Conservation (phyloP, 2,329 filamentous ascomycete species). For the Parasarocladium wereldwijsianum region DNA sequence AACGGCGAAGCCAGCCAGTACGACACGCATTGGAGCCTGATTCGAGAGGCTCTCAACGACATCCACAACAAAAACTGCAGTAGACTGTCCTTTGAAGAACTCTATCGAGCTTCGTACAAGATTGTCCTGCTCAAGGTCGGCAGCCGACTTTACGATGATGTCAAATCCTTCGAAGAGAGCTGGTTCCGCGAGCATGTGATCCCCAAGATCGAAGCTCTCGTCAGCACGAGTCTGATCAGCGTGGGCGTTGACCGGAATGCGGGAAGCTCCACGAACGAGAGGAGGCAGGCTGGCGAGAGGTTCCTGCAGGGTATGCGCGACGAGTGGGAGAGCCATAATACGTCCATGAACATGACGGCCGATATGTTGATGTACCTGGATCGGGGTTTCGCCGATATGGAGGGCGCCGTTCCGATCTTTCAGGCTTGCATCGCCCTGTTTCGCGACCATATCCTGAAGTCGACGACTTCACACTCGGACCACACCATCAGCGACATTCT, state of each 20-base stretch:
- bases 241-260: constrained; percentile 41
- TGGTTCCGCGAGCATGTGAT: constrained; percentile 70
- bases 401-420: constrained; percentile 64
- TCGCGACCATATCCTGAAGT: constrained; percentile 67
- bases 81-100: constrained; percentile 79
- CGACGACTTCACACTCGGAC: constrained; percentile 30
- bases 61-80: constrained; percentile 91
- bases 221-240: constrained; percentile 51
- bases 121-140: constrained; percentile 84
- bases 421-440: constrained; percentile 76
- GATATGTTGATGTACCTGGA: constrained; percentile 98
- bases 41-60: constrained; percentile 64
- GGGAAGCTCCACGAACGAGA: constrained; percentile 58
- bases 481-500: constrained; percentile 57
- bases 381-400: constrained; percentile 57
- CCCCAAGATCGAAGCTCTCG: constrained; percentile 52
- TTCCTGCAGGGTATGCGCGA: constrained; percentile 65
- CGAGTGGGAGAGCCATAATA: constrained; percentile 79
- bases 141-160: constrained; percentile 62
- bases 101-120: constrained; percentile 89
- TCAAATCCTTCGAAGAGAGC: constrained; percentile 65
- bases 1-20: constrained; percentile 60
- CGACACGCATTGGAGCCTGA: constrained; percentile 67
- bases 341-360: constrained; percentile 91
- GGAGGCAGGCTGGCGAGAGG: constrained; percentile 64